Percentiles rank a stretch among this genome's conserved stretches.
Conservation (phyloP, 805 yeast species). For the Barnettozyma siamensis region DNA sequence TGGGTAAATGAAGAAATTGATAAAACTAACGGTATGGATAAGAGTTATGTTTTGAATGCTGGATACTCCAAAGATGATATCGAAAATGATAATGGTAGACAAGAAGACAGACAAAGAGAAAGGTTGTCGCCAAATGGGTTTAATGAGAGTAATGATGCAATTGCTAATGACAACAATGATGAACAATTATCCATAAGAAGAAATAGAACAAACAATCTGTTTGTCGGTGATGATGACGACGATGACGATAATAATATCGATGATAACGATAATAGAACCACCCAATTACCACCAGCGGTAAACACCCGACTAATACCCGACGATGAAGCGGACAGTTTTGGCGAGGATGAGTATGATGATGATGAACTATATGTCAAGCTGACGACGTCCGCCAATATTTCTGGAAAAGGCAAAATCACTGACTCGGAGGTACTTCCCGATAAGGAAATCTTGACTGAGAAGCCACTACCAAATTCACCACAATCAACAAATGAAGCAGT, state of each 20-base stretch:
- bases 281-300: no score
- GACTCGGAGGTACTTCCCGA: neutral
- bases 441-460: neutral
- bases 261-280: neutral
- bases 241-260: constrained; percentile 7
- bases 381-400: neutral
- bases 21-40: neutral
- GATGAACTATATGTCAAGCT: neutral
- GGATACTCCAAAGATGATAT: neutral
- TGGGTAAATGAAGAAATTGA: constrained; percentile 32
- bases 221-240: constrained; percentile 4
- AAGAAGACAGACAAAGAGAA: no score
- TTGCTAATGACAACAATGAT: neutral
- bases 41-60: neutral
- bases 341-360: neutral
- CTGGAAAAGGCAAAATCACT: neutral
- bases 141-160: neutral
- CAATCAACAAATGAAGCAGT: neutral
- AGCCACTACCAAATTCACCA: neutral
- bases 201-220: neutral
- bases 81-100: neutral
- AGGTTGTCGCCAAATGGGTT: neutral
- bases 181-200: neutral
- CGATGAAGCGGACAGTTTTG: neutral
- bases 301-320: neutral